Percentiles rank a stretch among this genome's conserved stretches.
These are phyloP conservation scores for Fomitiporia mediterranea DNA, from an alignment of 1,284 basidiomycete genomes.

Conservation along the genomic window DNA sequence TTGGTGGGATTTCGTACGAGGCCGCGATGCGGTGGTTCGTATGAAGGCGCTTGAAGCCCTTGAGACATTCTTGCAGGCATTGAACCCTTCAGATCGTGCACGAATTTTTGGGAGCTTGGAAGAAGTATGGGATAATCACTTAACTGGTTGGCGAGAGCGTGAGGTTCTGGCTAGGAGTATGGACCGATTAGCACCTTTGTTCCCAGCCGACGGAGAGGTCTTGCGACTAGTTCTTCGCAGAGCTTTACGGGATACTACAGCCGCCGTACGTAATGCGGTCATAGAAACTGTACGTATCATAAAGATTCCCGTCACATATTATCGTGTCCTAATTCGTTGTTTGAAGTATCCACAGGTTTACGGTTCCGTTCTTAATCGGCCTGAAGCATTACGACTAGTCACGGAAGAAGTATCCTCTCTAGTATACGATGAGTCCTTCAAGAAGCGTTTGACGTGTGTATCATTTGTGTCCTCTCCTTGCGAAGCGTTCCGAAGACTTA, in stretches of 20 bases:
- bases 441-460: conserved; percentile 67
- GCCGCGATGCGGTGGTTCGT: conserved; percentile 67
- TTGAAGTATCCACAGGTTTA: conserved; percentile 43
- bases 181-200: conserved; percentile 40
- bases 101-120: conserved; percentile 52
- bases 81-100: conserved; percentile 48
- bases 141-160: conserved; percentile 82
- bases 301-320: conserved; percentile 21
- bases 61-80: conserved; percentile 50
- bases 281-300: conserved; percentile 54
- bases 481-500: conserved; percentile 14
- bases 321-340: conserved; percentile 21
- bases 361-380: conserved; percentile 39
- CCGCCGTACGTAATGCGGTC: conserved; percentile 80
- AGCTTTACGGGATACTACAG: conserved; percentile 76
- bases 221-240: conserved; percentile 49
- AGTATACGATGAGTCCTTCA: conserved; percentile 52
- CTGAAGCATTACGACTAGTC: conserved; percentile 38
- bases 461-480: conserved; percentile 31
- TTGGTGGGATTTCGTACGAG: conserved; percentile 60
- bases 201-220: conserved; percentile 21
- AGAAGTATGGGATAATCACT: conserved; percentile 56
- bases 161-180: conserved; percentile 64
- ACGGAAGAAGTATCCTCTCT: conserved; percentile 51
- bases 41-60: conserved; percentile 64